Percentiles rank a stretch among this genome's conserved stretches.
phyloP scores from a whole-genome alignment of 208 protist genomes.

The Acanthamoeba pearcei region DNA sequence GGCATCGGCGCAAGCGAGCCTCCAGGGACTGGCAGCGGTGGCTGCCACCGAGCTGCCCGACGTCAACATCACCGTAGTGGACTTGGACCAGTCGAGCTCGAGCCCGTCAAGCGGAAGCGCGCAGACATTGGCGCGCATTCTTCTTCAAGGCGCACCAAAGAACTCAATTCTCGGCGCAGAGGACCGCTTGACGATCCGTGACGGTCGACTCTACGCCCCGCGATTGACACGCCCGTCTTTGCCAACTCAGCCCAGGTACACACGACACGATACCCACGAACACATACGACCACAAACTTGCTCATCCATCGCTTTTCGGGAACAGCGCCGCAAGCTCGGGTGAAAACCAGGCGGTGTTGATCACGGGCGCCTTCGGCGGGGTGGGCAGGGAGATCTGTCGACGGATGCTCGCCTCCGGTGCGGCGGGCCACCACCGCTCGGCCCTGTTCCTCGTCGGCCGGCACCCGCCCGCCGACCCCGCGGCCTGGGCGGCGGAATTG shows the following conservation, averaged over 20 bases:
- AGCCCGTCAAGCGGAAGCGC: too few species aligned
- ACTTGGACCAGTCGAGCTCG: background rate
- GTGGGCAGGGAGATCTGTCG: background rate
- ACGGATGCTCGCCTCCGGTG: background rate
- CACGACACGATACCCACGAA: too few species aligned
- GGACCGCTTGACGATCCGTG: constrained; percentile 8
- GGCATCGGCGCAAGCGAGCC: constrained; percentile 12
- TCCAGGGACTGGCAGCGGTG: constrained; percentile 17
- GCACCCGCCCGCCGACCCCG: background rate
- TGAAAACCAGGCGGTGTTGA: background rate
- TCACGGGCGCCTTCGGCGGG: constrained; percentile 55
- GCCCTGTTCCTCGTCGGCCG: background rate
- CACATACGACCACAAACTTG: too few species aligned
- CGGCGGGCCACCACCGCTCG: background rate
- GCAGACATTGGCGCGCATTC: background rate
- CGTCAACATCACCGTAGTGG: background rate
- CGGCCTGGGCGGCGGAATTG: background rate
- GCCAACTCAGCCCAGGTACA: background rate
- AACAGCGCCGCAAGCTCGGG: background rate
- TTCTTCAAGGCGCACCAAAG: background rate
- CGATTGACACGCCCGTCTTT: background rate
- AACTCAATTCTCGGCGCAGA: background rate
- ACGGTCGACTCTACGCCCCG: background rate
- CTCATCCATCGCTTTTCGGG: background rate
- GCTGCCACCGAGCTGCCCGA: constrained; percentile 38